A percentile compares a stretch with the other conserved stretches of the same genome.
Evolutionary conservation across 352 stramenopile genomes (phyloP).

Genomic region (Phytophthora tubulina): DNA sequence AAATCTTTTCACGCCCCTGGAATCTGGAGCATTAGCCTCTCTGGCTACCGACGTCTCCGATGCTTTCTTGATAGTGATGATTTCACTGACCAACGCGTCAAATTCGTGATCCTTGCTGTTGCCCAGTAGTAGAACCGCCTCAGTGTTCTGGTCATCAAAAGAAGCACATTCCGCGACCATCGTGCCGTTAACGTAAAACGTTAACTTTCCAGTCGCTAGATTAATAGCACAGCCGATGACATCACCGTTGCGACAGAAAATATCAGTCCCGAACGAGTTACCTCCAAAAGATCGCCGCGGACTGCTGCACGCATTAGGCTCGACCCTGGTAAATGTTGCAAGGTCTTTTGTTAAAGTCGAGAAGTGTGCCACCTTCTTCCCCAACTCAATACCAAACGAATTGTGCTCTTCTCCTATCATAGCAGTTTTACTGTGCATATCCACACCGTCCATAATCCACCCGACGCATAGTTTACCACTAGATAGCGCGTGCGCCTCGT

Average conservation of each 20-base stretch:
- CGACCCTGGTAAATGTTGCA: conserved; percentile 27
- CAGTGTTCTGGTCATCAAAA: neutral
- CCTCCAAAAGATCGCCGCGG: conserved; percentile 39
- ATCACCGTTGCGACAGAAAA: conserved; percentile 62
- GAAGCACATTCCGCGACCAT: conserved; percentile 30
- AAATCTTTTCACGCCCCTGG: conserved; percentile 8
- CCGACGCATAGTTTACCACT: conserved; percentile 63
- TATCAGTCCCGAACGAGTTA: conserved; percentile 50
- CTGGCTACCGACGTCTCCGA: neutral
- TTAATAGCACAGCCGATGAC: conserved; percentile 64
- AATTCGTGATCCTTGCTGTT: conserved; percentile 40
- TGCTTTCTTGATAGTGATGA: conserved; percentile 36
- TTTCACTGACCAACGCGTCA: conserved; percentile 59
- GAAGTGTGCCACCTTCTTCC: conserved; percentile 47
- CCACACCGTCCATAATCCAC: conserved; percentile 46
- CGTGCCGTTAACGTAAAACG: conserved; percentile 74
- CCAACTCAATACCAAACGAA: conserved; percentile 61
- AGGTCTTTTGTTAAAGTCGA: conserved; percentile 26
- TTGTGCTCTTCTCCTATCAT: conserved; percentile 53
- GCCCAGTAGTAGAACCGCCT: conserved; percentile 1
- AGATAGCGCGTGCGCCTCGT: conserved; percentile 61
- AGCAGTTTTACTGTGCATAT: conserved; percentile 23
- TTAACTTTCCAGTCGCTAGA: conserved; percentile 41
- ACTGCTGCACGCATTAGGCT: conserved; percentile 42
- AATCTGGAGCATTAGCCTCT: neutral